phyloP scores from a whole-genome alignment of 108 stramenopile species.

The Cyclotella atomus region DNA sequence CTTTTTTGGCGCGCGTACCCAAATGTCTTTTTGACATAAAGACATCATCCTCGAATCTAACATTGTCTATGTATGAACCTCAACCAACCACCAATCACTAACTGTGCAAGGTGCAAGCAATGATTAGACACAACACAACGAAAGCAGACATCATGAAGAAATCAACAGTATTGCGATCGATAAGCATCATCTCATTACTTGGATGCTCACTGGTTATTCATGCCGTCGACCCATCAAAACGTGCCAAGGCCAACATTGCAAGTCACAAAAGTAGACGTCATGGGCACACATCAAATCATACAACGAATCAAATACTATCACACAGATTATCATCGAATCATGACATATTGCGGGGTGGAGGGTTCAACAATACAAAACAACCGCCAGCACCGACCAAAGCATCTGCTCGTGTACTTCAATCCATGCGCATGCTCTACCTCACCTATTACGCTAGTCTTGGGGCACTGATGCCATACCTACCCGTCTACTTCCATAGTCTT shows the following conservation, averaged over 20 bases:
- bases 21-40: not conserved
- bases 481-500: conserved; percentile 94
- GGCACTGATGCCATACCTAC: conserved; percentile 92
- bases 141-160: not conserved
- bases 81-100: too few relatives aligned
- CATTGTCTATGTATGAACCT: too few relatives aligned
- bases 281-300: too few relatives aligned
- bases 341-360: conserved; percentile 9
- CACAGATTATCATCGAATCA: too few relatives aligned
- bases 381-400: not conserved
- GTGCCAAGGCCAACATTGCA: too few relatives aligned
- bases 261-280: too few relatives aligned
- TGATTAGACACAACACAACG: not conserved
- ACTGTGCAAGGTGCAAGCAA: too few relatives aligned
- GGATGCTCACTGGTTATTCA: not conserved
- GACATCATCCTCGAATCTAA: too few relatives aligned
- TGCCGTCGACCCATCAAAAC: not conserved
- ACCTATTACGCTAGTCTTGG: conserved; percentile 92
- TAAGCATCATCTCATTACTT: not conserved
- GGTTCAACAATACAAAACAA: not conserved
- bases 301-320: too few relatives aligned
- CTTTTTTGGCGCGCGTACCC: too few relatives aligned
- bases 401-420: conserved; percentile 39
- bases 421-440: conserved; percentile 86
- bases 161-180: not conserved